Percentiles rank a stretch among this genome's conserved stretches.
Conservation (phyloP, 106 monocot genomes). For the Gastrodia elata region DNA sequence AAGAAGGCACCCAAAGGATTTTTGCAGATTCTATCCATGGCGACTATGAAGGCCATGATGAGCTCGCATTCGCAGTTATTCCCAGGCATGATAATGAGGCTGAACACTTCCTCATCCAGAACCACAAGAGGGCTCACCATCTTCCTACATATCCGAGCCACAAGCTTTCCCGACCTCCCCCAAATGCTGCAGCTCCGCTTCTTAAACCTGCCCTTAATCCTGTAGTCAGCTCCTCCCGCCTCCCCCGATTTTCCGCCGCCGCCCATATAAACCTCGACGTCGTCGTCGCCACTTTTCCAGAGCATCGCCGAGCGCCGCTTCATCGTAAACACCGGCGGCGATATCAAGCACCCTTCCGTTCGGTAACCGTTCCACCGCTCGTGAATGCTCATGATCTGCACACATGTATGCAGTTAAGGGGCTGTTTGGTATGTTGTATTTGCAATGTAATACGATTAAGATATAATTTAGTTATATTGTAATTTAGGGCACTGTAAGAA, state of each 20-base stretch:
- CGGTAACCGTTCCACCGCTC: constrained; percentile 48
- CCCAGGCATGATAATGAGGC: constrained; percentile 32
- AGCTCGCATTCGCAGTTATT: constrained; percentile 35
- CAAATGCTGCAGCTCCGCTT: constrained; percentile 46
- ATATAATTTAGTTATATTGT: too few relatives aligned
- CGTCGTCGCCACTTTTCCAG: constrained; percentile 15
- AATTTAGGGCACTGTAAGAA: too few relatives aligned
- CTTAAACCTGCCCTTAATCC: constrained; percentile 44
- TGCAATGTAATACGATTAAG: too few relatives aligned
- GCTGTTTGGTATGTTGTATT: not conserved
- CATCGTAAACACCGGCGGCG: constrained; percentile 37
- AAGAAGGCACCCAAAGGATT: too few relatives aligned
- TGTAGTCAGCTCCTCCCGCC: constrained; percentile 16
- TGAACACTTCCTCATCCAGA: constrained; percentile 64
- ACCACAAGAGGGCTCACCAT: constrained; percentile 26
- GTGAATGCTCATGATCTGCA: constrained; percentile 57
- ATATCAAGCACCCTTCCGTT: constrained; percentile 13
- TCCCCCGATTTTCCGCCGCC: not conserved
- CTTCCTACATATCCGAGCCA: constrained; percentile 53
- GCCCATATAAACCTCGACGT: constrained; percentile 33
- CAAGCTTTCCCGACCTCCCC: constrained; percentile 24
- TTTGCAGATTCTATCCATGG: constrained; percentile 61
- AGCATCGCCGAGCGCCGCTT: constrained; percentile 30
- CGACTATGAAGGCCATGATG: constrained; percentile 63
- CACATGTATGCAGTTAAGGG: not conserved